Evolutionary conservation across 2,329 filamentous ascomycete genomes (phyloP).

Genomic region (Aaosphaeria arxii): DNA sequence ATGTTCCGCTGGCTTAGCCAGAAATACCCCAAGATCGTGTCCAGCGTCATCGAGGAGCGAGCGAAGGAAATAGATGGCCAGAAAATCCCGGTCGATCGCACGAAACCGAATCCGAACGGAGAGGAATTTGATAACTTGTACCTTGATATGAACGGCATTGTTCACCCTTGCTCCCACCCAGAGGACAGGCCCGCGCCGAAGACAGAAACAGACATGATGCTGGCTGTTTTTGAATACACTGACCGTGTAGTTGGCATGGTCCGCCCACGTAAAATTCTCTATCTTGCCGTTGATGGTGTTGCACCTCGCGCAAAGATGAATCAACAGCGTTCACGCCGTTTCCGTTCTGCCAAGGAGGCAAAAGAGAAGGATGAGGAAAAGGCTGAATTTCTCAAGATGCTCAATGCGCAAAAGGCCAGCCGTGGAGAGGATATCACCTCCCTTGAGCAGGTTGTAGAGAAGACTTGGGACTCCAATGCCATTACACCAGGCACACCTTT

Average conservation of each 20-base stretch:
- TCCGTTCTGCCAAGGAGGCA: constrained; percentile 90
- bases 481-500: constrained; percentile 98
- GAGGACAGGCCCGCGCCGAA: constrained; percentile 88
- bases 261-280: constrained; percentile 87
- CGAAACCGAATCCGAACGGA: constrained; percentile 86
- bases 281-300: constrained; percentile 98
- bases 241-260: constrained; percentile 99
- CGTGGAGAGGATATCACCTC: constrained; percentile 54
- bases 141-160: constrained; percentile 99
- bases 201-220: constrained; percentile 99
- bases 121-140: constrained; percentile 98
- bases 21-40: constrained; percentile 98
- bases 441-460: constrained; percentile 67
- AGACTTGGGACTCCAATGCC: constrained; percentile 84
- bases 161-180: constrained; percentile 96
- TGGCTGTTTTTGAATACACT: constrained; percentile 98
- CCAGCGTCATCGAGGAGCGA: constrained; percentile 81
- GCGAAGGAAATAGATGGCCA: constrained; percentile 80
- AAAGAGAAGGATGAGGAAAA: constrained; percentile 92
- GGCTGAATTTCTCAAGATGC: constrained; percentile 78
- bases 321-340: constrained; percentile 93
- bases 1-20: constrained; percentile 95
- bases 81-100: constrained; percentile 79
- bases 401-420: constrained; percentile 68
- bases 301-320: constrained; percentile 99